Conservation (phyloP, 768 basidiomycete species). For the Clitopilus hobsonii region DNA sequence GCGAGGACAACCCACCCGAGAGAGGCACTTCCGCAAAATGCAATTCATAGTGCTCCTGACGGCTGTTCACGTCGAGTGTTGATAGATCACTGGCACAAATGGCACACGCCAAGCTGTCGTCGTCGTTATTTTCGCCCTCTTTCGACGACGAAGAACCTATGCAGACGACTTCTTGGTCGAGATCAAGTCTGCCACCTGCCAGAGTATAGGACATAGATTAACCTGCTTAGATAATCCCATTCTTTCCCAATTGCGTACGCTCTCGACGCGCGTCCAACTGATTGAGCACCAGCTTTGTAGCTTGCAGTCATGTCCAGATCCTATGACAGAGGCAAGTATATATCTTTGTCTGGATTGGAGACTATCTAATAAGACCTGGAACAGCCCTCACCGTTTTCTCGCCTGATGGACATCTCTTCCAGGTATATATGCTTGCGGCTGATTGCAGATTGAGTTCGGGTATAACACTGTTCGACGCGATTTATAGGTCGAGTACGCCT, state of each 20-base stretch:
- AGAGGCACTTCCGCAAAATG: slow-evolving; percentile 32
- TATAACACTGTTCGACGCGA: slow-evolving; percentile 14
- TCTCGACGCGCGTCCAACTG: slow-evolving; percentile 47
- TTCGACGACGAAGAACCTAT: neutral
- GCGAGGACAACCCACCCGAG: neutral
- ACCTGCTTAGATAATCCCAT: neutral
- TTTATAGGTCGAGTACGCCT: slow-evolving; percentile 91
- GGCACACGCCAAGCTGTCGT: slow-evolving; percentile 33
- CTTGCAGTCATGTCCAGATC: slow-evolving; percentile 75
- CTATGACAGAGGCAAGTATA: slow-evolving; percentile 84
- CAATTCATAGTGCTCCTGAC: slow-evolving; percentile 50
- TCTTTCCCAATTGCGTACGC: slow-evolving; percentile 8
- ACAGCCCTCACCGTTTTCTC: slow-evolving; percentile 96
- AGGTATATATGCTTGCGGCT: slow-evolving; percentile 45
- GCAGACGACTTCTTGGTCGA: slow-evolving; percentile 7
- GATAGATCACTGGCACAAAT: slow-evolving; percentile 44
- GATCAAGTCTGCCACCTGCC: neutral
- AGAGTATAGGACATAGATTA: neutral
- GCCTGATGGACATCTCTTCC: slow-evolving; percentile 98
- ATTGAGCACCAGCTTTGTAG: slow-evolving; percentile 11
- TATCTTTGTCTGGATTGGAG: neutral
- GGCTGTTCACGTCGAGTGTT: slow-evolving; percentile 27
- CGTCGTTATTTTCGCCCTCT: neutral
- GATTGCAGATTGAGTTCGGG: slow-evolving; percentile 8
- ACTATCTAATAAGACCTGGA: neutral